Evolutionary conservation across 169 alveolate species (phyloP).

Genomic region (Cyclospora cayetanensis): DNA sequence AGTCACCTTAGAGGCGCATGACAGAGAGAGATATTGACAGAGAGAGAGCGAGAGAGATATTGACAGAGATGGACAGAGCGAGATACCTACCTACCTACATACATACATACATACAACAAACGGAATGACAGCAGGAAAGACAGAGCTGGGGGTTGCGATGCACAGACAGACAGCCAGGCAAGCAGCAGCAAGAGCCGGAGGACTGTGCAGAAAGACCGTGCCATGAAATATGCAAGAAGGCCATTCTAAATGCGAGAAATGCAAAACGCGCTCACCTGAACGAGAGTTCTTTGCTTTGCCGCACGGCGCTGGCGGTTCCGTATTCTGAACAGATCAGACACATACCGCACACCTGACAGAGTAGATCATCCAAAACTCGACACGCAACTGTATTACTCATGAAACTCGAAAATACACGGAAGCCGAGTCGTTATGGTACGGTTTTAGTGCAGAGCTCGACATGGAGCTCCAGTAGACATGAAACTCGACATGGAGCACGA

Average conservation of each 20-base stretch:
- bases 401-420: too few species aligned
- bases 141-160: neutral
- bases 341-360: too few species aligned
- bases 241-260: neutral
- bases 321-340: neutral
- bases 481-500: too few species aligned
- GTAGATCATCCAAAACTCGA: too few species aligned
- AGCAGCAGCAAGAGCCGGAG: neutral
- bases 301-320: neutral
- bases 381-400: too few species aligned
- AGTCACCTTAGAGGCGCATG: neutral
- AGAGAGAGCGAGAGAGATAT: neutral
- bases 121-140: neutral
- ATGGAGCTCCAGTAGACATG: too few species aligned
- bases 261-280: constrained; percentile 5
- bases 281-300: constrained; percentile 30
- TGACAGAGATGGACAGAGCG: neutral
- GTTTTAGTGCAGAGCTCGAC: too few species aligned
- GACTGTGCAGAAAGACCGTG: neutral
- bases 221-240: neutral
- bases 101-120: neutral
- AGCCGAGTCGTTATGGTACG: too few species aligned
- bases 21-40: neutral
- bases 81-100: neutral
- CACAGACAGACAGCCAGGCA: neutral